Conservation (phyloP, 345 rosid genomes). For the Conringia planisiliqua region DNA sequence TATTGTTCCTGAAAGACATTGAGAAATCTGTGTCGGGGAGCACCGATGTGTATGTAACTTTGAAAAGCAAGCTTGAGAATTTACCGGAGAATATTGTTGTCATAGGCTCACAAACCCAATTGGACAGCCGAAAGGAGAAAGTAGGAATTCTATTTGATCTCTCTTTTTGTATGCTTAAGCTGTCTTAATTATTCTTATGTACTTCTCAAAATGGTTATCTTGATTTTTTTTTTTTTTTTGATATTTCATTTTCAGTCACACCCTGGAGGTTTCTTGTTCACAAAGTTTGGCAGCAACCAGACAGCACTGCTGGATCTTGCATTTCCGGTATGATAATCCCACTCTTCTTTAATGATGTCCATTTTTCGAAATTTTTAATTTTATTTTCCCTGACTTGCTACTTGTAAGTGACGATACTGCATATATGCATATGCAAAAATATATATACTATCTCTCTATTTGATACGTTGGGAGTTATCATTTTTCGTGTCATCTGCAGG, state of each 20-base stretch:
- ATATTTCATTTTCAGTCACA: constrained; percentile 54
- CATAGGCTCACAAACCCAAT: constrained; percentile 80
- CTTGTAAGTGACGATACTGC: not conserved
- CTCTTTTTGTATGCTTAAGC: not conserved
- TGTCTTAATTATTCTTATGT: not conserved
- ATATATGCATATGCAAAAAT: not conserved
- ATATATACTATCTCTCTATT: not conserved
- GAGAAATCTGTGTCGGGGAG: constrained; percentile 75
- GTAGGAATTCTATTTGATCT: constrained; percentile 32
- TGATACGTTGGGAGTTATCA: not conserved
- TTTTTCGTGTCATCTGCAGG: constrained; percentile 48
- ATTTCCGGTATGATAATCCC: constrained; percentile 59
- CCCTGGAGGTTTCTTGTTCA: constrained; percentile 84
- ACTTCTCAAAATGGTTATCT: not conserved
- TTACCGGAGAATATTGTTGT: constrained; percentile 67
- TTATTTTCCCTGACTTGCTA: not conserved
- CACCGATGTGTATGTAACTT: constrained; percentile 54
- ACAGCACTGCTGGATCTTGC: constrained; percentile 89
- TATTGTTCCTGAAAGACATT: constrained; percentile 80
- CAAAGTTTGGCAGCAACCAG: constrained; percentile 88
- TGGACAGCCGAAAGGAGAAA: constrained; percentile 94
- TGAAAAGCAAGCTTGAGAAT: constrained; percentile 74
- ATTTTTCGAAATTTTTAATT: not conserved
- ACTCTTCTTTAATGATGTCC: not conserved
- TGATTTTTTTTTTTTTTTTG: not conserved